Conservation (phyloP, 352 stramenopile genomes). For the Heterotrichella gracilis region DNA sequence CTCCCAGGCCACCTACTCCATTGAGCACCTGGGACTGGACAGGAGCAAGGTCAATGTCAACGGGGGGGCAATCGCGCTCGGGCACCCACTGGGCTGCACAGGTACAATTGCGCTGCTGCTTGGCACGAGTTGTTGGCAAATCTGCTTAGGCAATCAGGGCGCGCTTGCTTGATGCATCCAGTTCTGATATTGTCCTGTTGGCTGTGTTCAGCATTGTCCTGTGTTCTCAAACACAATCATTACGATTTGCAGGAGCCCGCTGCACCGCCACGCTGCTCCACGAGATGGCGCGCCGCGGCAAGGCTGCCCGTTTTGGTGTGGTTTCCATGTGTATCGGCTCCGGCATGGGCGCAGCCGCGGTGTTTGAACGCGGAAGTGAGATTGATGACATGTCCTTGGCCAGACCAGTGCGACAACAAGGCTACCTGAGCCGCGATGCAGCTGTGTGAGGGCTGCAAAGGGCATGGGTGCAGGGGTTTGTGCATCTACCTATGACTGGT, state of each 20-base stretch:
- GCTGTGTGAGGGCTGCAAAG: too few relatives aligned
- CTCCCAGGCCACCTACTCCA: constrained; percentile 28
- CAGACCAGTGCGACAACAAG: too few relatives aligned
- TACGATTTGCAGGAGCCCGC: constrained; percentile 24
- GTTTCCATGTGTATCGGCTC: constrained; percentile 63
- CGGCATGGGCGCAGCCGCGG: constrained; percentile 48
- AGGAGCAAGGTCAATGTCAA: constrained; percentile 34
- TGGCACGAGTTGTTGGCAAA: too few relatives aligned
- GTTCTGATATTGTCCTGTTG: too few relatives aligned
- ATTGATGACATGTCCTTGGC: too few relatives aligned
- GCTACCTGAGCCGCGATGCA: too few relatives aligned
- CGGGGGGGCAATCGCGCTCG: constrained; percentile 36
- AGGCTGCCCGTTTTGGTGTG: constrained; percentile 37
- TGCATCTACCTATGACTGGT: too few relatives aligned
- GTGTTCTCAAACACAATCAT: too few relatives aligned
- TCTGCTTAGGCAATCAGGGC: too few relatives aligned
- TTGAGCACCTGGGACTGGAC: constrained; percentile 28
- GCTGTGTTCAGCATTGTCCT: too few relatives aligned
- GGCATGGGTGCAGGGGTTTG: too few relatives aligned
- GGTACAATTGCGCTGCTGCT: neutral
- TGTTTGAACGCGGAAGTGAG: constrained; percentile 37
- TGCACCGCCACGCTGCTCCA: constrained; percentile 43
- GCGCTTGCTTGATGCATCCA: too few relatives aligned
- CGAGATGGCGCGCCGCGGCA: constrained; percentile 43
- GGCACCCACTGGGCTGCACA: constrained; percentile 31